Evolutionary conservation across 331 rosid species (phyloP).

Genomic region (Stylosanthes scabra): DNA sequence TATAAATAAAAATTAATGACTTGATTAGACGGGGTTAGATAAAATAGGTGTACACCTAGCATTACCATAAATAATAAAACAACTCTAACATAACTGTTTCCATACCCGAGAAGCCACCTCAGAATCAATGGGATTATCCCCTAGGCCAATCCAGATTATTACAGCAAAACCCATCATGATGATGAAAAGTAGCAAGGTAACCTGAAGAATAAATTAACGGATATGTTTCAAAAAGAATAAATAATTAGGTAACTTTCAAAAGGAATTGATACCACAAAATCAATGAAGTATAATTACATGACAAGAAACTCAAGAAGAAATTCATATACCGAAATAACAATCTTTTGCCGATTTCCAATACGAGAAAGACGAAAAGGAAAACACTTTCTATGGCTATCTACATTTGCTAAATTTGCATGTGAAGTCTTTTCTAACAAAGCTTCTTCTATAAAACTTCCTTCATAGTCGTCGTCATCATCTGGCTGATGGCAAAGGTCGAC

Average conservation of each 20-base stretch:
- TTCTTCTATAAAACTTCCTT: constrained; percentile 67
- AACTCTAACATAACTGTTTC: constrained; percentile 22
- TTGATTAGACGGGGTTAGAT: too few relatives aligned
- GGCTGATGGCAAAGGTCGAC: constrained; percentile 99
- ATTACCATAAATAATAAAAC: constrained; percentile 17
- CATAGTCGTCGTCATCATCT: constrained; percentile 84
- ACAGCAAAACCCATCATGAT: constrained; percentile 71
- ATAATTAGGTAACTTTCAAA: constrained; percentile 8
- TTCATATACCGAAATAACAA: constrained; percentile 75
- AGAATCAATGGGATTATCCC: constrained; percentile 73
- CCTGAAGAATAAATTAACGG: constrained; percentile 61
- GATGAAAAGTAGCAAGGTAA: constrained; percentile 57
- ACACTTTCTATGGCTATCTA: constrained; percentile 69
- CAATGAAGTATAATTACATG: background rate
- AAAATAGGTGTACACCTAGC: too few relatives aligned
- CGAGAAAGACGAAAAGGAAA: constrained; percentile 68
- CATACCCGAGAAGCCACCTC: constrained; percentile 80
- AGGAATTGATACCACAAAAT: constrained; percentile 15
- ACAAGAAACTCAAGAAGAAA: constrained; percentile 27
- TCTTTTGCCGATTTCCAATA: constrained; percentile 78
- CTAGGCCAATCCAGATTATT: constrained; percentile 81
- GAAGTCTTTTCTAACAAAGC: constrained; percentile 69
- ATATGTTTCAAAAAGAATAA: constrained; percentile 19
- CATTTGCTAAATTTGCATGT: constrained; percentile 43
- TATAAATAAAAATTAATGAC: too few relatives aligned